These are phyloP conservation scores for Cerioporus squamosus DNA, from an alignment of 1,284 basidiomycete genomes.

Conservation along the genomic window DNA sequence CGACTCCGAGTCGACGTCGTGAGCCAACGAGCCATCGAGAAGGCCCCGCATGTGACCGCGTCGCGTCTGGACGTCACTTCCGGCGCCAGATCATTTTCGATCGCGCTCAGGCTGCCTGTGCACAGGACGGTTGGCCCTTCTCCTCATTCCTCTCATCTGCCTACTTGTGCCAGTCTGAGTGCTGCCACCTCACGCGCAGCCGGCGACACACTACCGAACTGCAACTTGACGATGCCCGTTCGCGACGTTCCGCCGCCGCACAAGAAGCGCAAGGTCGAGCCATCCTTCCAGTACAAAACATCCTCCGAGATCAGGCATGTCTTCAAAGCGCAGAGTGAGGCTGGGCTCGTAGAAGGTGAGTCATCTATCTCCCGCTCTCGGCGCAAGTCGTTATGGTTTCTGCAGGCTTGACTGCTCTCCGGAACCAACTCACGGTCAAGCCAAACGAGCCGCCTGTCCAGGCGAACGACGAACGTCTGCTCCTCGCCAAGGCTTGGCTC, in stretches of 20 bases:
- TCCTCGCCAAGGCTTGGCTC: slow-evolving; percentile 65
- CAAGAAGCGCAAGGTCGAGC: slow-evolving; percentile 21
- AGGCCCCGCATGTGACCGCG: no score
- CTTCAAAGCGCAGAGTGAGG: slow-evolving; percentile 31
- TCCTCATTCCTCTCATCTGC: no score
- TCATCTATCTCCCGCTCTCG: not conserved
- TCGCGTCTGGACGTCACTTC: no score
- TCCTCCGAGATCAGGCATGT: slow-evolving; percentile 32
- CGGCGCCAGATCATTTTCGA: no score
- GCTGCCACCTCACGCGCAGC: no score
- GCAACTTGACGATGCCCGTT: slow-evolving; percentile 8
- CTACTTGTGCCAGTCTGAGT: no score
- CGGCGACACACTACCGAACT: no score
- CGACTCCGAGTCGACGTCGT: no score
- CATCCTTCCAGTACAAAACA: slow-evolving; percentile 25
- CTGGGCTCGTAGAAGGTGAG: slow-evolving; percentile 33
- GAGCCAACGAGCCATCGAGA: no score
- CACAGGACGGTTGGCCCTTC: no score
- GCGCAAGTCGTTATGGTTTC: slow-evolving; percentile 1
- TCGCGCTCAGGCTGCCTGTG: no score
- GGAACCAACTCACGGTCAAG: slow-evolving; percentile 60
- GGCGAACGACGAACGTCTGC: slow-evolving; percentile 61
- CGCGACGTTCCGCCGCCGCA: slow-evolving; percentile 6
- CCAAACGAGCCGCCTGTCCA: slow-evolving; percentile 46
- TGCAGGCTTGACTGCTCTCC: slow-evolving; percentile 37